These are phyloP conservation scores for Aspergillus sp. DNA, from an alignment of 2,329 filamentous ascomycete species.

Conservation along the genomic window DNA sequence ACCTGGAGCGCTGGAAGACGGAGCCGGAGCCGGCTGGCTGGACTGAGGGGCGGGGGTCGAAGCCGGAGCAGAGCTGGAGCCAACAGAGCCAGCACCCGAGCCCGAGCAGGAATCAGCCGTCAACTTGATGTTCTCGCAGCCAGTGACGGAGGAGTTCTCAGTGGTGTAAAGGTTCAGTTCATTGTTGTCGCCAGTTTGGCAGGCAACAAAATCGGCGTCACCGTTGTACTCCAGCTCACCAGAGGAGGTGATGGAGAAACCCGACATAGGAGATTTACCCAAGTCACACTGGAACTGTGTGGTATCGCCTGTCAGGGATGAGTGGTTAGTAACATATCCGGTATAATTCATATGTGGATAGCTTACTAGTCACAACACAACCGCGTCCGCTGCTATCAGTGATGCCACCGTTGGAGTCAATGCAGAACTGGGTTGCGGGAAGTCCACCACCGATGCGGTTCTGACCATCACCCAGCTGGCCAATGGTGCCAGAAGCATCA, in stretches of 20 bases:
- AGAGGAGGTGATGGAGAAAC: slow-evolving; percentile 58
- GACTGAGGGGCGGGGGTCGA: slow-evolving; percentile 8
- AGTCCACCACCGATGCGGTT: slow-evolving; percentile 57
- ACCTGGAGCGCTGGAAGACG: slow-evolving; percentile 4
- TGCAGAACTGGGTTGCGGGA: slow-evolving; percentile 54
- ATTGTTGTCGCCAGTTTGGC: slow-evolving; percentile 52
- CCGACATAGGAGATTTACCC: slow-evolving; percentile 53
- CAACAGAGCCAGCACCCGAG: slow-evolving; percentile 21
- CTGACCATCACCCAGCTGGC: slow-evolving; percentile 64
- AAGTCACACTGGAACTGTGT: slow-evolving; percentile 64
- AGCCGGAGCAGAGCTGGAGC: slow-evolving; percentile 17
- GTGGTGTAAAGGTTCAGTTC: slow-evolving; percentile 47
- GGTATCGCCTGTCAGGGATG: slow-evolving; percentile 50
- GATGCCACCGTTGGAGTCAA: slow-evolving; percentile 56
- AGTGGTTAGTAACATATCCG: slow-evolving; percentile 13
- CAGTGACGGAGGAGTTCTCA: slow-evolving; percentile 32
- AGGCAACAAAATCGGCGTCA: slow-evolving; percentile 60
- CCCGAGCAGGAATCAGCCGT: slow-evolving; percentile 40
- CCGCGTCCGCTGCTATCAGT: slow-evolving; percentile 59
- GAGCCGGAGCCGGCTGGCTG: neutral
- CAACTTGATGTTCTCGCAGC: slow-evolving; percentile 37
- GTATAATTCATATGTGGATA: neutral
- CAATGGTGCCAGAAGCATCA: slow-evolving; percentile 55
- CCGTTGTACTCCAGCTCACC: slow-evolving; percentile 57
- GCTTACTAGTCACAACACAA: slow-evolving; percentile 64